Percentiles rank a stretch among this genome's conserved stretches.
Conservation (phyloP, 2,329 filamentous ascomycete species). For the Podosphaera leucotricha region DNA sequence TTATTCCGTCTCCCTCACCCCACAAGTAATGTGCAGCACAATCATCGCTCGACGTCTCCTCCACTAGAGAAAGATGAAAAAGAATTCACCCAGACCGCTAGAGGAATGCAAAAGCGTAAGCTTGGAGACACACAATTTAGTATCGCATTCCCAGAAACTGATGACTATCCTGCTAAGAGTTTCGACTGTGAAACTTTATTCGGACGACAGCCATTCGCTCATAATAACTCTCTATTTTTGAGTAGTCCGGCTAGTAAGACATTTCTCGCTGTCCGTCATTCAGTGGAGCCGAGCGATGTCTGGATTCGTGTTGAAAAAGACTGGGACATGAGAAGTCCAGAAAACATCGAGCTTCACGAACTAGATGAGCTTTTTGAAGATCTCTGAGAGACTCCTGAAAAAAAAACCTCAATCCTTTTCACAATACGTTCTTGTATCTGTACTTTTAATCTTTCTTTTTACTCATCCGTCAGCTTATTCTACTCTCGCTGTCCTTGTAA, state of each 20-base stretch:
- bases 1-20: conserved; percentile 36
- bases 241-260: conserved; percentile 33
- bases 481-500: not conserved
- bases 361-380: conserved; percentile 67
- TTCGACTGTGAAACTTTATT: conserved; percentile 13
- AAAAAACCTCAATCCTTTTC: too few relatives aligned
- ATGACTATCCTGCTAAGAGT: conserved; percentile 10
- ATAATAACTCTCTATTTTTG: conserved; percentile 17
- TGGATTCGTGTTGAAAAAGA: conserved; percentile 17
- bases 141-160: conserved; percentile 18
- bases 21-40: conserved; percentile 25
- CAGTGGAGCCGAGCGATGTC: conserved; percentile 16
- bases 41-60: conserved; percentile 55
- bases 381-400: not conserved
- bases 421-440: not conserved
- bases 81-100: conserved; percentile 90
- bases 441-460: not conserved
- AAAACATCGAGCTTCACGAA: conserved; percentile 80
- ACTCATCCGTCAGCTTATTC: not conserved
- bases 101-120: conserved; percentile 44
- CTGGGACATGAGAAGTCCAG: conserved; percentile 45
- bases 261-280: conserved; percentile 18
- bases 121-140: conserved; percentile 29
- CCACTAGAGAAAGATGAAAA: conserved; percentile 85
- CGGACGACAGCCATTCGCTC: conserved; percentile 13